A percentile compares a stretch with the other conserved stretches of the same genome.
These are phyloP conservation scores for Dryadomyces quercivorus DNA, from an alignment of 2,329 filamentous ascomycete species.

Conservation along the genomic window DNA sequence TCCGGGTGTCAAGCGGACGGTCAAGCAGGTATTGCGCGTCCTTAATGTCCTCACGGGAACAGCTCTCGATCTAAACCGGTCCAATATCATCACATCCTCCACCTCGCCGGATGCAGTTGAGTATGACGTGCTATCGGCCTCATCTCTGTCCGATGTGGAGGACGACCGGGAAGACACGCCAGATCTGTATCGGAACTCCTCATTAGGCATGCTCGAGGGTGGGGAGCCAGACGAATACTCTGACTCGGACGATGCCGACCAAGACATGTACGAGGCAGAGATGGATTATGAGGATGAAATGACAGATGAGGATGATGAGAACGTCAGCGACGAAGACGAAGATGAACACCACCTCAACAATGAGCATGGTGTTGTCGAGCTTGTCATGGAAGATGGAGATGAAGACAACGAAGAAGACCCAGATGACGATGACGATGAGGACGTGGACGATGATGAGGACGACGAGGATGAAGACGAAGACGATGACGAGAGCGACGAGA, in stretches of 20 bases:
- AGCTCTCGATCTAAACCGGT: constrained; percentile 73
- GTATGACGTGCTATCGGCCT: constrained; percentile 77
- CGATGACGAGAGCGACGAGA: constrained; percentile 21
- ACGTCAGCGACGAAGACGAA: constrained; percentile 59
- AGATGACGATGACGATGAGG: constrained; percentile 43
- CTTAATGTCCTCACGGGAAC: constrained; percentile 79
- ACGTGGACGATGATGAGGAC: constrained; percentile 21
- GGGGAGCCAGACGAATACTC: constrained; percentile 62
- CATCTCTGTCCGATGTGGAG: constrained; percentile 78
- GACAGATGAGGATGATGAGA: constrained; percentile 65
- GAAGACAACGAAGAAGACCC: constrained; percentile 50
- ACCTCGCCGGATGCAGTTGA: constrained; percentile 60
- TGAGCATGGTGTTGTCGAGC: constrained; percentile 51
- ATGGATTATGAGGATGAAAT: constrained; percentile 88
- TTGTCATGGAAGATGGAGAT: constrained; percentile 66
- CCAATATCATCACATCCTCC: constrained; percentile 52
- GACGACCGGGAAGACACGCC: constrained; percentile 89
- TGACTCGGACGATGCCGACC: constrained; percentile 53
- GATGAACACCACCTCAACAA: constrained; percentile 47
- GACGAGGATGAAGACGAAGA: constrained; percentile 33
- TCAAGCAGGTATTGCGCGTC: constrained; percentile 91
- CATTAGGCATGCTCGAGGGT: constrained; percentile 86
- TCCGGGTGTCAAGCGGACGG: constrained; percentile 80
- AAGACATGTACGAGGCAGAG: constrained; percentile 90
- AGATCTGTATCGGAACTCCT: constrained; percentile 92